These are phyloP conservation scores for Vigna hirtella DNA, from an alignment of 306 rosid genomes.

Conservation along the genomic window DNA sequence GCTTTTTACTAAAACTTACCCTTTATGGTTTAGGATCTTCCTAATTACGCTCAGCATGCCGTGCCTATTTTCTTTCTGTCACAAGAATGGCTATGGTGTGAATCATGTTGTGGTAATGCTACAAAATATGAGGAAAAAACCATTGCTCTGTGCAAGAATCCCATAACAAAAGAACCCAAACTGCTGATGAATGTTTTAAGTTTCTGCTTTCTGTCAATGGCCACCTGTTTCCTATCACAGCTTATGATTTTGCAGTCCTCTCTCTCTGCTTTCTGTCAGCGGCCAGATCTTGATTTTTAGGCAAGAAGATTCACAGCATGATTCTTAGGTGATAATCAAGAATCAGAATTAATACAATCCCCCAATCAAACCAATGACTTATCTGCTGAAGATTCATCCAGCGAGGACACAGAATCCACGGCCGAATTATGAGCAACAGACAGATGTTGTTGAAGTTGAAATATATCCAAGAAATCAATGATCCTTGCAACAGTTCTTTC, in stretches of 20 bases:
- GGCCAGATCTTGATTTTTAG: too few species aligned
- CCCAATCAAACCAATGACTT: slow-evolving; percentile 20
- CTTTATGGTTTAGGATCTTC: slow-evolving; percentile 2
- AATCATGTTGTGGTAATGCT: slow-evolving; percentile 14
- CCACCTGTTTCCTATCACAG: too few species aligned
- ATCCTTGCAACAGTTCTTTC: neutral
- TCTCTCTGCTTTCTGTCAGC: too few species aligned
- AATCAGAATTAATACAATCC: too few species aligned
- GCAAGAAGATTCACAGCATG: too few species aligned
- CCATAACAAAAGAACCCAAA: slow-evolving; percentile 11
- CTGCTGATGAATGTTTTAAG: too few species aligned
- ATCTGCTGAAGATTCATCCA: neutral
- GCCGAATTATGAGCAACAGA: slow-evolving; percentile 39
- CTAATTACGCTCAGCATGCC: slow-evolving; percentile 1
- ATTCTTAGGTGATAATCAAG: too few species aligned
- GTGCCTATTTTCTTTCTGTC: slow-evolving; percentile 18
- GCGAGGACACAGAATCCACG: too few species aligned
- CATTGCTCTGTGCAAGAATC: slow-evolving; percentile 21
- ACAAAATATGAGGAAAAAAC: slow-evolving; percentile 13
- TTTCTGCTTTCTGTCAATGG: too few species aligned
- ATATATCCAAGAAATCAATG: neutral
- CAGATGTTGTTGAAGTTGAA: neutral
- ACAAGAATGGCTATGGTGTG: slow-evolving; percentile 22
- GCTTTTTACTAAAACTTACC: neutral
- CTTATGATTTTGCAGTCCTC: too few species aligned